Percentiles rank a stretch among this genome's conserved stretches.
Conservation (phyloP, 768 basidiomycete genomes). For the Strobilomyces dryophilus region DNA sequence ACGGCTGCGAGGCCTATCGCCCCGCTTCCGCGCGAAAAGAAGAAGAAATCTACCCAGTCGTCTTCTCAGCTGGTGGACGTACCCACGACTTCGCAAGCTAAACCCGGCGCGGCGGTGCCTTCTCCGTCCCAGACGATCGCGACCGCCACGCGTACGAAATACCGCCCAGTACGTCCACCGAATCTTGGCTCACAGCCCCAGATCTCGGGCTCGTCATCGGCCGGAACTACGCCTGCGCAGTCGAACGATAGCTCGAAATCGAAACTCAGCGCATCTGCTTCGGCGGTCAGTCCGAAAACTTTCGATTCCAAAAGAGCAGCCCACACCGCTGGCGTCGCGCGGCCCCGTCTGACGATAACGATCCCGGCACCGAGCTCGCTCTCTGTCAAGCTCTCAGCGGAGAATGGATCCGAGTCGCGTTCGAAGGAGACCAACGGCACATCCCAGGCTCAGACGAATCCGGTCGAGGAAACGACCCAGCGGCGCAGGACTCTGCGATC, state of each 20-base stretch:
- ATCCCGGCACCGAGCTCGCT: not conserved
- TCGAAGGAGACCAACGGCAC: not conserved
- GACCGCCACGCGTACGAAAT: not conserved
- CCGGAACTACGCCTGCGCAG: not conserved
- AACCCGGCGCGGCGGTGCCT: not conserved
- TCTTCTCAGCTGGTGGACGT: not conserved
- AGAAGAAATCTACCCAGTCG: not conserved
- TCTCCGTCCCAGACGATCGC: not conserved
- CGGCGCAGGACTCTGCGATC: not conserved
- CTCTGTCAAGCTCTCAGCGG: not conserved
- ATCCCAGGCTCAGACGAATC: not conserved
- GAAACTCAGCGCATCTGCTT: not conserved
- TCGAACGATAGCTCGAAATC: not conserved
- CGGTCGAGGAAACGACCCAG: not conserved
- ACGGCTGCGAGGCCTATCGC: not conserved
- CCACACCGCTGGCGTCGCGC: not conserved
- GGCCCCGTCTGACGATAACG: not conserved
- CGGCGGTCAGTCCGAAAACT: not conserved
- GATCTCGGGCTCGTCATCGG: not conserved
- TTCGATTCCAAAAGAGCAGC: not conserved
- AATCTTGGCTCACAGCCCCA: conserved; percentile 8
- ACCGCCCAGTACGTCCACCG: conserved; percentile 11
- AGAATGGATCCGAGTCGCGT: not conserved
- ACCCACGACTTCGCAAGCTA: not conserved
- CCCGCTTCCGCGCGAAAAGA: not conserved